phyloP scores from a whole-genome alignment of 495 filamentous ascomycete genomes.

The Clohesyomyces aquaticus region DNA sequence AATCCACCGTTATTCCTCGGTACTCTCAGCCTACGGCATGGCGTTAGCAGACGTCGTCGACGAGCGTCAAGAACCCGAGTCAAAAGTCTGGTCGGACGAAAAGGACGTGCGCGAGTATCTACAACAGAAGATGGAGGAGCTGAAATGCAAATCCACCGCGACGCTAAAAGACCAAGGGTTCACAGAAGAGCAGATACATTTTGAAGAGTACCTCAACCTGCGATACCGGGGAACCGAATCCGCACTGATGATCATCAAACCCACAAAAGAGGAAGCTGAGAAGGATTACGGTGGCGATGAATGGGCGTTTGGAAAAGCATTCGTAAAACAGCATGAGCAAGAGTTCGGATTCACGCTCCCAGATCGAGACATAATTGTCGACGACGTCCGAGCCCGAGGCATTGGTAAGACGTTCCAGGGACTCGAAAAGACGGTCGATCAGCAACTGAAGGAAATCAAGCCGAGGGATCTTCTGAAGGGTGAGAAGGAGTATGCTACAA shows the following conservation, averaged over 20 bases:
- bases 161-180: slow-evolving; percentile 77
- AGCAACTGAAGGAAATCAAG: slow-evolving; percentile 71
- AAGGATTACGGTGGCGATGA: slow-evolving; percentile 65
- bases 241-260: slow-evolving; percentile 78
- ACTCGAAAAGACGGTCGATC: slow-evolving; percentile 76
- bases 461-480: slow-evolving; percentile 54
- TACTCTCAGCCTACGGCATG: slow-evolving; percentile 97
- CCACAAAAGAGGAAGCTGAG: slow-evolving; percentile 59
- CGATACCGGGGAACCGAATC: slow-evolving; percentile 87
- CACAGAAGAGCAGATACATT: slow-evolving; percentile 68
- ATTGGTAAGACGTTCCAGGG: slow-evolving; percentile 85
- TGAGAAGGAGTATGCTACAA: slow-evolving; percentile 59
- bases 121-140: slow-evolving; percentile 58
- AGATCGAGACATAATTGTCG: slow-evolving; percentile 86
- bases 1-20: slow-evolving; percentile 89
- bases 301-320: slow-evolving; percentile 81
- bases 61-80: slow-evolving; percentile 88
- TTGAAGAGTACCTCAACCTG: slow-evolving; percentile 90
- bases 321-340: slow-evolving; percentile 83
- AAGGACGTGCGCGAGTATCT: slow-evolving; percentile 48
- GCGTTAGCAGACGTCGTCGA: slow-evolving; percentile 93
- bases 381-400: slow-evolving; percentile 86
- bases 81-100: slow-evolving; percentile 72
- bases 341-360: slow-evolving; percentile 95
- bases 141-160: slow-evolving; percentile 69